A percentile compares a stretch with the other conserved stretches of the same genome.
These are phyloP conservation scores for Albizia julibrissin DNA, from an alignment of 306 rosid species.

Conservation along the genomic window DNA sequence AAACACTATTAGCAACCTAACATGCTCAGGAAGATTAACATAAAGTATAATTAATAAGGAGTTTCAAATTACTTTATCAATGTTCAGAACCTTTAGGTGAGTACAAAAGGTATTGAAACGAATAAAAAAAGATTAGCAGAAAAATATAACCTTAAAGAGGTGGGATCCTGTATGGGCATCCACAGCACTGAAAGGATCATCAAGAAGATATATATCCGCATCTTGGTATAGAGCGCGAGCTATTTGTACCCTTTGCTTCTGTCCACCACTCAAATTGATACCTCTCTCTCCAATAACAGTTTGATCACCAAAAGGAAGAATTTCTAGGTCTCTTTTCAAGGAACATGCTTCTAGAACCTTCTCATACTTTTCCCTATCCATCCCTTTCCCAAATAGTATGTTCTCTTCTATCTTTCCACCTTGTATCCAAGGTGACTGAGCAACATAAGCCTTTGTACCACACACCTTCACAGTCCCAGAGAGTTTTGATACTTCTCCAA, in stretches of 20 bases:
- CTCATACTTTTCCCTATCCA: slow-evolving; percentile 73
- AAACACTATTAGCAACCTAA: neutral
- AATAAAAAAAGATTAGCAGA: slow-evolving; percentile 17
- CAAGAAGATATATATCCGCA: slow-evolving; percentile 86
- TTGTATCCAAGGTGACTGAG: slow-evolving; percentile 95
- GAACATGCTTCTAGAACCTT: slow-evolving; percentile 84
- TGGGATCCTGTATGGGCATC: slow-evolving; percentile 97
- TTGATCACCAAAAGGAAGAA: slow-evolving; percentile 80
- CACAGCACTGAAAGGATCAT: slow-evolving; percentile 91
- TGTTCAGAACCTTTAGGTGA: neutral
- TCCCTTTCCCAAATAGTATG: slow-evolving; percentile 68
- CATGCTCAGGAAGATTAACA: neutral
- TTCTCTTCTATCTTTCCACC: slow-evolving; percentile 86
- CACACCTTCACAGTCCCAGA: slow-evolving; percentile 68
- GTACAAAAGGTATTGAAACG: neutral
- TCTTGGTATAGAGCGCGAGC: slow-evolving; percentile 88
- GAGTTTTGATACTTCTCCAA: slow-evolving; percentile 83
- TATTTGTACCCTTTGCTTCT: slow-evolving; percentile 88
- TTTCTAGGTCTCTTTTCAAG: slow-evolving; percentile 76
- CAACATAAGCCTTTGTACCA: slow-evolving; percentile 83
- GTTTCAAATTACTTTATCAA: neutral
- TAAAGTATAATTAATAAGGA: neutral
- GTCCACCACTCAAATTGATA: slow-evolving; percentile 95
- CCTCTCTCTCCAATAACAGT: slow-evolving; percentile 91
- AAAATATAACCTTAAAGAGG: slow-evolving; percentile 63